Evolutionary conservation across 176 grass and related monocot species (phyloP), one percentile per base, ranked within the genome.

Genomic region (Oryza punctata): DNA sequence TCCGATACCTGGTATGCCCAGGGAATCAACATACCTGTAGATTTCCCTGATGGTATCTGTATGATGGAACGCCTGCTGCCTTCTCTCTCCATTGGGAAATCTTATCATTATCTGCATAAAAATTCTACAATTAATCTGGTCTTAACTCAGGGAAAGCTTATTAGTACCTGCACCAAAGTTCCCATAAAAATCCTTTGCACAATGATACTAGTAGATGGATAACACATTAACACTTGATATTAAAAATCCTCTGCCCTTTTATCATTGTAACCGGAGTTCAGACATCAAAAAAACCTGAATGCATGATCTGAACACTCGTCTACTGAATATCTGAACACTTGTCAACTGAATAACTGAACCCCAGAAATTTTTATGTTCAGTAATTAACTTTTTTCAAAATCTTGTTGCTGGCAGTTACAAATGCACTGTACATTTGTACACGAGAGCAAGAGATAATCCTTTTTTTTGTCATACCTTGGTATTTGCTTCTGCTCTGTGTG

Each of bases 81-180:
- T 84, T 38, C 89, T 92, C 72, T 94, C 87, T 3, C 92, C 90
- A 44, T 94, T 92, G 45, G 92, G 92, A 59, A 94, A 87, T 70
- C 92, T 89, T 89, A 94, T 90, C 90, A 94, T 63, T 67, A 94
- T 52, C 92, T 94, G 81, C 84, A 89, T 1, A 72, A 72, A 15
- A 67, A 10, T 28, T 15, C 6, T 69, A 14, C 16, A 47, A 27
- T 80, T 54, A 54, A 54, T 18, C 1, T 54, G 49, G 4, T 54
- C 4, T 57, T 61, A n/a, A 61, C 6, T 60, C 19, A 12, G 18
- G 14, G 9, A 44, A 63, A 7, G 46, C 27, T 41, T 83, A 33
- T 38, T 28, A 46, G 3, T 16, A 5, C 35, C 0, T 23, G 12
- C n/a, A 16, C 2, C 24, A 49, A 73, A 49, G 21, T 49, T 73